Evolutionary conservation across 2,329 filamentous ascomycete genomes (phyloP), one percentile per base, ranked within the genome.

Genomic region (Diaporthe ilicicola): DNA sequence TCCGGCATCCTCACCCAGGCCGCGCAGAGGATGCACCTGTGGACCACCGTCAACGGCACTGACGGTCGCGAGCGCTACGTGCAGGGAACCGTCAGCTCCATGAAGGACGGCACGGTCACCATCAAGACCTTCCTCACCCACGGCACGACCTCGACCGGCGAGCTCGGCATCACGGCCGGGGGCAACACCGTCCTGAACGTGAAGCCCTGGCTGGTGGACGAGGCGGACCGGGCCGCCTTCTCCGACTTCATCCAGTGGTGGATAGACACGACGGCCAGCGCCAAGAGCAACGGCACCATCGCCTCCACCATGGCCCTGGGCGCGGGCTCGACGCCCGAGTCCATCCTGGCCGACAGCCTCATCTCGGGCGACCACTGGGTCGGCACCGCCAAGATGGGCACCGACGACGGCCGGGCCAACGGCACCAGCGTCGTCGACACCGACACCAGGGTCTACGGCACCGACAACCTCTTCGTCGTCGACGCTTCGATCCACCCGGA

Each of bases 401-500:
- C 80, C 1, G 85, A 88, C 74, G 85, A 86, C 67, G 86, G 86
- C 19, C 84, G 85, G 10, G 72, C 77, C 69, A 80, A 81, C 64
- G 87, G 88, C 17, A 83, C 81, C 9, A 80, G 86, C 4, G 88
- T 90, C 6, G 88, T 90, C 1, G 88, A 90, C 76, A 76, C 82
- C 17, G 82, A 90, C 78, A 85, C 87, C 50, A 85, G 84, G 76
- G 86, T 90, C 6, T 90, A 86, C 74, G 88, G 88, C 56, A 90
- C 86, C 0, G 85, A 89, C 75, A 90, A 90, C 79, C 81, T 90
- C 34, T 90, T 89, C 75, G 86, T 91, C 9, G 86, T 91, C 12
- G 89, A 91, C 76, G 89, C 87, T 3, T 86, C 85, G 65, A 89
- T 91, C 75, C 90, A 91, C 81, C 90, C 90, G 0, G 90, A 90